phyloP scores from a whole-genome alignment of 1,139 yeast genomes.

The Geotrichum carabidarum region DNA sequence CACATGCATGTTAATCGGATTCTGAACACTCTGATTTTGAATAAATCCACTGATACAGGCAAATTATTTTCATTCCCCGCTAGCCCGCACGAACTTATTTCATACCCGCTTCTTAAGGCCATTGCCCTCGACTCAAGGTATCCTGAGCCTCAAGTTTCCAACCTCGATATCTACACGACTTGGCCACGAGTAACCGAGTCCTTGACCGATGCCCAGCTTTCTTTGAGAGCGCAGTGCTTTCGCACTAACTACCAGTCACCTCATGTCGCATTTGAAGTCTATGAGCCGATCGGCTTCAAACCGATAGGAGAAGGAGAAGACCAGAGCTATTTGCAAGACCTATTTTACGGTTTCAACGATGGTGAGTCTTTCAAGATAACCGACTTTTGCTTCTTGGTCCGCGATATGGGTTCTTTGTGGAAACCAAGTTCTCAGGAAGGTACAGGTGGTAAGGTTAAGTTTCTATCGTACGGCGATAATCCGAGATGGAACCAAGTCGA shows the following conservation, averaged over 20 bases:
- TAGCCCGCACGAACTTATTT: constrained; percentile 4
- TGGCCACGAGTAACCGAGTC: constrained; percentile 3
- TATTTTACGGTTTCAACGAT: constrained; percentile 3
- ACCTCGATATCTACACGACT: neutral
- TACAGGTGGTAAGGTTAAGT: neutral
- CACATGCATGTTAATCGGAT: constrained; percentile 2
- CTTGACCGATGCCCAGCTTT: neutral
- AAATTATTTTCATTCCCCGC: neutral
- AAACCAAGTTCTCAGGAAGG: neutral
- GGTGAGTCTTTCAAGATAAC: neutral
- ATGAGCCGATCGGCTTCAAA: constrained; percentile 1
- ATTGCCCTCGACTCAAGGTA: neutral
- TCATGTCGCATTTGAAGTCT: constrained; percentile 1
- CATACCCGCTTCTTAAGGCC: constrained; percentile 5
- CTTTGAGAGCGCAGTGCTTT: neutral
- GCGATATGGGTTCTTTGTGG: neutral
- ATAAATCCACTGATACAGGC: neutral
- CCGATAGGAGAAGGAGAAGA: constrained; percentile 1
- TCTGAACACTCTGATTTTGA: neutral
- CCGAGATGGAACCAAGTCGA: constrained; percentile 4
- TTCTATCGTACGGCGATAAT: neutral
- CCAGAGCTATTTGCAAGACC: neutral
- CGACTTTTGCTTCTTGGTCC: constrained; percentile 1
- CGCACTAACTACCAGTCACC: constrained; percentile 2
- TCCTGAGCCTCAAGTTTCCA: neutral